Evolutionary conservation across 2,329 filamentous ascomycete genomes (phyloP), one percentile per base, ranked within the genome.

Genomic region (Cordyceps fumosorosea): DNA sequence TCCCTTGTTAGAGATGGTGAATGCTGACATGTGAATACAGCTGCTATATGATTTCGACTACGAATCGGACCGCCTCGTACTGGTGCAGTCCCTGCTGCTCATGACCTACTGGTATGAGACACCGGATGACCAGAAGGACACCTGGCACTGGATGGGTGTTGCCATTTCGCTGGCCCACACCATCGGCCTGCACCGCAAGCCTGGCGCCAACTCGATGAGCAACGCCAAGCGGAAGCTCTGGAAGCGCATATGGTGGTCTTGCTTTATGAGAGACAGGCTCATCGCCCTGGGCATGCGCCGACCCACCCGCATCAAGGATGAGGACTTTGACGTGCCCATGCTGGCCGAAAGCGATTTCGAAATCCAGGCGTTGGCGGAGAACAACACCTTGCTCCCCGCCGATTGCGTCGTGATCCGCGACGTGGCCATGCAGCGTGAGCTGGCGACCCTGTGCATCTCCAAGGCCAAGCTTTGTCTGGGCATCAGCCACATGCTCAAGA

Each of bases 51-150:
- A 97, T 72, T 96, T 96, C 67, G 93, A 98, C 74, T 96, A 96
- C 74, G 93, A 98, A 75, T 85, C 87, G 51, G 93, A 97, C 73
- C 89, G 93, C 57, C 88, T 97, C 63, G 86, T 91, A 22, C 83
- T 97, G 26, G 91, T 97, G 18, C 93, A 97, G 75, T 89, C 90
- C 5, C 81, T 97, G 24, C 81, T 97, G 26, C 82, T 97, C 64
- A 93, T 97, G 89, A 96, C 93, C 3, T 96, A 96, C 74, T 98
- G 93, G 89, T 97, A 97, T 73, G 93, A 97, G 75, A 96, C 91
- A 14, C 93, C 93, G 0, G 92, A 97, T 75, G 93, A 97, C 73
- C 91, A 96, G 72, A 97, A 97, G 75, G 93, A 97, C 73, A 97
- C 93, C 52, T 97, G 93, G 90, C 93, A 97, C 72, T 97, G 93